Conservation (phyloP, 257 asterid genomes). For the Marsdenia floribunda region DNA sequence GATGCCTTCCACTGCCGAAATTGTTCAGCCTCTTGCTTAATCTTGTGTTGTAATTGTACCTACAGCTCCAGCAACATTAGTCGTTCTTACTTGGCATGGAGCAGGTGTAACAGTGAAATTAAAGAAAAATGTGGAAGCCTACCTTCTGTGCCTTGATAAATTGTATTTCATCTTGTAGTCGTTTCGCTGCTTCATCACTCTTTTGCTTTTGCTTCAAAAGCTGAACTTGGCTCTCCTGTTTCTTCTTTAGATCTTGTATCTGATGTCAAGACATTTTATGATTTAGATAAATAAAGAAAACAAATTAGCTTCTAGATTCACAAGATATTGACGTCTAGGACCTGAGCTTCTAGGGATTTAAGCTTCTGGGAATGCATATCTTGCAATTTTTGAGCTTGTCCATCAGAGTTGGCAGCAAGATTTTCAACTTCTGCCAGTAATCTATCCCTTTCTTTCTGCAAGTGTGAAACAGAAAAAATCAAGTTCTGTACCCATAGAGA, state of each 20-base stretch:
- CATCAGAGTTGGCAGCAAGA: slow-evolving; percentile 85
- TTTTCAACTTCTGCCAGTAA: slow-evolving; percentile 86
- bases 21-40: slow-evolving; percentile 97
- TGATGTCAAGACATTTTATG: slow-evolving; percentile 20
- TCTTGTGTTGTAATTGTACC: slow-evolving; percentile 96
- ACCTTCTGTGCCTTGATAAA: slow-evolving; percentile 97
- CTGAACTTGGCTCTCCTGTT: slow-evolving; percentile 92
- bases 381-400: slow-evolving; percentile 78
- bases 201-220: slow-evolving; percentile 92
- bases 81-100: slow-evolving; percentile 2
- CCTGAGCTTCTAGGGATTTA: slow-evolving; percentile 89
- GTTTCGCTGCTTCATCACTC: slow-evolving; percentile 95
- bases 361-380: slow-evolving; percentile 83
- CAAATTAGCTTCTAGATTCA: neutral
- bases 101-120: neutral
- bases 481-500: slow-evolving; percentile 2
- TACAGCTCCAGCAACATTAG: slow-evolving; percentile 26
- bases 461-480: slow-evolving; percentile 10
- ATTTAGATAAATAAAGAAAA: slow-evolving; percentile 6
- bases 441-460: slow-evolving; percentile 81
- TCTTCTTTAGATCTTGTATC: slow-evolving; percentile 98
- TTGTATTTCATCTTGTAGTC: slow-evolving; percentile 91
- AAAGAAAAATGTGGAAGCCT: slow-evolving; percentile 15
- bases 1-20: slow-evolving; percentile 98
- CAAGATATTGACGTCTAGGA: slow-evolving; percentile 39